These are phyloP conservation scores for Musa beccarii DNA, from an alignment of 176 grass and related monocot species.

Conservation along the genomic window DNA sequence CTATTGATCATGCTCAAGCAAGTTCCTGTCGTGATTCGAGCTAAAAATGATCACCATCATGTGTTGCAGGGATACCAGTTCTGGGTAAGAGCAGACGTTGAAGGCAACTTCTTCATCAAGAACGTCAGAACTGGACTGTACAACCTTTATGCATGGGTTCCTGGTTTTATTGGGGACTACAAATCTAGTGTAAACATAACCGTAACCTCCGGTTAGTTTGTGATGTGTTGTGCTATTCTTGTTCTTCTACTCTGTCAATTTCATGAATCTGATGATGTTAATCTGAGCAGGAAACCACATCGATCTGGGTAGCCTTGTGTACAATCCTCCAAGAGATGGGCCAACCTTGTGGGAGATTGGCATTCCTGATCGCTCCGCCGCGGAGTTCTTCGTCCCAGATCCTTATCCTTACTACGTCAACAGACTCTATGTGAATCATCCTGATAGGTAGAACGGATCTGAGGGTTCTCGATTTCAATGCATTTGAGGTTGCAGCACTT, in stretches of 20 bases:
- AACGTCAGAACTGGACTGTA: slow-evolving; percentile 62
- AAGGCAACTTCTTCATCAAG: slow-evolving; percentile 65
- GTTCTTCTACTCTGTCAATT: not conserved
- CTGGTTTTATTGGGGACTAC: slow-evolving; percentile 85
- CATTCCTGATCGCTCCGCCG: slow-evolving; percentile 54
- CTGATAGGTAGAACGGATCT: slow-evolving; percentile 28
- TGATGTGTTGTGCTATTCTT: not conserved
- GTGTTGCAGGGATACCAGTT: slow-evolving; percentile 71
- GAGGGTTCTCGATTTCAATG: not conserved
- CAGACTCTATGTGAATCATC: slow-evolving; percentile 58
- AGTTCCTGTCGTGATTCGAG: too few species aligned
- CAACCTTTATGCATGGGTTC: slow-evolving; percentile 66
- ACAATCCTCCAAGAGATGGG: slow-evolving; percentile 68
- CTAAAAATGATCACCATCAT: not conserved
- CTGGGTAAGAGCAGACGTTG: slow-evolving; percentile 59
- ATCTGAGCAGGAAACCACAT: slow-evolving; percentile 39
- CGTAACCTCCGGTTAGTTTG: slow-evolving; percentile 44
- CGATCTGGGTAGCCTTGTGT: slow-evolving; percentile 59
- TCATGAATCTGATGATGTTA: not conserved
- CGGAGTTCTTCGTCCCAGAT: slow-evolving; percentile 73
- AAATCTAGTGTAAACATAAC: slow-evolving; percentile 43
- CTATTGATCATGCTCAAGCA: not conserved
- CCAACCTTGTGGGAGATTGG: slow-evolving; percentile 82
- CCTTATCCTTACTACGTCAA: slow-evolving; percentile 66
- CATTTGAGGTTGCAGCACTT: too few species aligned